Base-by-base conservation (phyloP, 2,329 filamentous ascomycete species). In the Xylaria sp. region DNA sequence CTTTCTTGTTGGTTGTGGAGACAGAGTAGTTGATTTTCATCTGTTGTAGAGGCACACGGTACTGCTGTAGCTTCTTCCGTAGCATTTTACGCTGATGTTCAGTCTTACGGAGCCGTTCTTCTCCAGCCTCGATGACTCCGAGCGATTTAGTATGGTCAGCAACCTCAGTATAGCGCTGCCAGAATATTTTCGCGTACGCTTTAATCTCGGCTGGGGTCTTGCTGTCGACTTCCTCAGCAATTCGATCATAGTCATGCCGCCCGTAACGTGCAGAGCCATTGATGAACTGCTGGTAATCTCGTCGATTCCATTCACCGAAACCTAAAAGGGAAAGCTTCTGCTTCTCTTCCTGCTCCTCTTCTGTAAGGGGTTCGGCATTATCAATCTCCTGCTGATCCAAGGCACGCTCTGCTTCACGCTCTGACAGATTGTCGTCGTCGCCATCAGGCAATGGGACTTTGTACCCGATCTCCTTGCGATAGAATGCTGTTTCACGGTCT, bases 1-100 rank as follows among this genome's bases (percentile, higher is more conserved):
- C 94, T 84, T 99, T 99, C 85, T 99, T 99, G 88, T 99, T 99
- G 10, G 97, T 99, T 2, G 96, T 99, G 6, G 94, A 97, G 33
- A 99, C 96, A 0, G 94, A 97, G 81, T 99, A 99, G 83, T 97
- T 98, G 84, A 99, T 94, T 85, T 97, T 97, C 77, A 99, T 89
- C 81, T 99, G 96, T 80, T 99, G 96, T 17, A 99, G 87, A 28
- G 96, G 97, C 59, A 98, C 95, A n/a, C 96, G 92, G 79, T 97
- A 98, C 85, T 96, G 93, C 75, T 91, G 88, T 87, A 99, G 92
- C 88, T 99, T 99, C 87, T 94, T 97, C 71, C 91, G 90, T 64
- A 99, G 87, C 84, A 98, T 91, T 81, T 97, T 95, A 71, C 93
- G 92, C 80, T 98, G 95, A 78, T 97, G 92, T 73, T 96, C 93